phyloP scores from a whole-genome alignment of 129 eudicot species.

The Flaveria sonorensis region DNA sequence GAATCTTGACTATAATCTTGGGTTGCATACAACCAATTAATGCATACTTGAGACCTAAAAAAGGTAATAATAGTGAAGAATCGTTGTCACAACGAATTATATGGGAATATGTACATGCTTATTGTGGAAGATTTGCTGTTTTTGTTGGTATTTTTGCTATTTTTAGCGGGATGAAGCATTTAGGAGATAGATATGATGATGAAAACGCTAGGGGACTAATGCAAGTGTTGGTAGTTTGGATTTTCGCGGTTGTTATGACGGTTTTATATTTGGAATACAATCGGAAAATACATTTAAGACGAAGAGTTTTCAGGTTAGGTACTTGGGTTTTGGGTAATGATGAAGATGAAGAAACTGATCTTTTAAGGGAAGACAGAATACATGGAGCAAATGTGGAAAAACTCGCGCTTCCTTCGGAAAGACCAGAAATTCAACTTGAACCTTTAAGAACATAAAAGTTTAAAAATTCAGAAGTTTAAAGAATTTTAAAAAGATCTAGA shows the following conservation, averaged over 20 bases:
- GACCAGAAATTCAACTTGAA: slow-evolving; percentile 86
- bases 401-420: slow-evolving; percentile 48
- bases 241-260: slow-evolving; percentile 46
- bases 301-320: slow-evolving; percentile 47
- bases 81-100: slow-evolving; percentile 46
- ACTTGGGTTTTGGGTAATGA: slow-evolving; percentile 75
- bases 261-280: slow-evolving; percentile 65
- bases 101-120: slow-evolving; percentile 81
- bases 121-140: slow-evolving; percentile 63
- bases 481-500: not conserved
- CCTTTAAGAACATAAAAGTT: slow-evolving; percentile 56
- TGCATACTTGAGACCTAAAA: slow-evolving; percentile 81
- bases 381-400: slow-evolving; percentile 48
- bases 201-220: slow-evolving; percentile 62
- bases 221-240: slow-evolving; percentile 76
- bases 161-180: slow-evolving; percentile 81
- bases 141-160: slow-evolving; percentile 68
- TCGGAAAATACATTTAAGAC: slow-evolving; percentile 43
- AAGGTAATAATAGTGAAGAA: slow-evolving; percentile 52
- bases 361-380: slow-evolving; percentile 52
- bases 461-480: not conserved
- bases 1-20: slow-evolving; percentile 62
- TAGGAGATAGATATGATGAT: slow-evolving; percentile 79
- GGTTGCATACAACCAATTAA: slow-evolving; percentile 73
- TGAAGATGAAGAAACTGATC: slow-evolving; percentile 81